Percentiles rank a stretch among this genome's conserved stretches.
Evolutionary conservation across 1,139 yeast species (phyloP).

Genomic region (Suhomyces ambrosiae): DNA sequence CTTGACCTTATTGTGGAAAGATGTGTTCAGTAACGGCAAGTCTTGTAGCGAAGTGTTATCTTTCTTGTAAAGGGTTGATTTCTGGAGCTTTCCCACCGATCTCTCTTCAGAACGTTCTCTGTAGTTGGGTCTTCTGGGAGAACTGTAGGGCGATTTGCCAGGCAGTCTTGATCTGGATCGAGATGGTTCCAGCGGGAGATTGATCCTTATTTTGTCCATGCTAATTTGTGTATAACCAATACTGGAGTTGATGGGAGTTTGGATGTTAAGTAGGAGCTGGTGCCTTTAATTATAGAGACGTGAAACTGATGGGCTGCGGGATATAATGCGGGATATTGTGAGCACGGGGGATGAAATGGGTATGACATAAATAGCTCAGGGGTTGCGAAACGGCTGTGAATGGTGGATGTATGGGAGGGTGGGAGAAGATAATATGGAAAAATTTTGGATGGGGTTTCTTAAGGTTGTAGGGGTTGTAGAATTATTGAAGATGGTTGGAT

Average conservation of each 20-base stretch:
- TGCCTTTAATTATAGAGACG: not conserved
- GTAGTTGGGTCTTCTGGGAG: constrained; percentile 10
- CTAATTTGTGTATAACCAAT: too few species aligned
- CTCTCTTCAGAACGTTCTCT: constrained; percentile 21
- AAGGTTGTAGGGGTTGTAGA: too few species aligned
- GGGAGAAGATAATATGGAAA: constrained; percentile 1
- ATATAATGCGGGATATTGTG: too few species aligned
- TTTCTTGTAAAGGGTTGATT: constrained; percentile 20
- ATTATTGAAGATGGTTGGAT: too few species aligned
- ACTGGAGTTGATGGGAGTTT: too few species aligned
- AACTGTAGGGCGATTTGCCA: constrained; percentile 4
- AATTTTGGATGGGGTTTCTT: too few species aligned
- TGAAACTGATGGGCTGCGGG: too few species aligned
- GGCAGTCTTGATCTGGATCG: constrained; percentile 31
- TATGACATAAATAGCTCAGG: not conserved
- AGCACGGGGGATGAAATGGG: too few species aligned
- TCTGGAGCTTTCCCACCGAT: constrained; percentile 19
- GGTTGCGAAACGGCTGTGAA: not conserved
- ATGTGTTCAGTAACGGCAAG: constrained; percentile 22
- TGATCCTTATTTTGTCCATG: constrained; percentile 11
- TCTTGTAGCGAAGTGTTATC: constrained; percentile 20
- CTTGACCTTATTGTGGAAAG: constrained; percentile 16
- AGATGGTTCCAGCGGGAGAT: constrained; percentile 7
- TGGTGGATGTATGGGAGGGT: constrained; percentile 1
- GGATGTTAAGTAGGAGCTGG: not conserved